These are phyloP conservation scores for Lachancea waltii DNA, from an alignment of 805 yeast species.

Conservation along the genomic window DNA sequence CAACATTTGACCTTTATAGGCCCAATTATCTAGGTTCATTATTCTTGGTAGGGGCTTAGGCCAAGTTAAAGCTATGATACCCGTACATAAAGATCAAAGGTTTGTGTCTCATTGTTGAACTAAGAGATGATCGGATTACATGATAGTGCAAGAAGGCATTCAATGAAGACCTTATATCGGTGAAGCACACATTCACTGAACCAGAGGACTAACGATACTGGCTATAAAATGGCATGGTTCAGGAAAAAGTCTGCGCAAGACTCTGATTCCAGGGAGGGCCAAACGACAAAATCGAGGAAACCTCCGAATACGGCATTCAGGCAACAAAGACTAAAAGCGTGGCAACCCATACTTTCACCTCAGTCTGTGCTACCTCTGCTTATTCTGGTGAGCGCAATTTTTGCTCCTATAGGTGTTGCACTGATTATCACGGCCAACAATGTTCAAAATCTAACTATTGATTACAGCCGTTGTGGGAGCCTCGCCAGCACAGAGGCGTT, in stretches of 20 bases:
- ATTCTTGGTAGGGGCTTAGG: too few relatives aligned
- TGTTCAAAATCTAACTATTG: constrained; percentile 67
- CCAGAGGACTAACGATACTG: neutral
- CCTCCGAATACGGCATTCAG: constrained; percentile 75
- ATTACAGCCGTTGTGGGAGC: constrained; percentile 64
- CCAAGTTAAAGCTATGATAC: too few relatives aligned
- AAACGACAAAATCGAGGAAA: constrained; percentile 38
- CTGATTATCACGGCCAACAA: constrained; percentile 69
- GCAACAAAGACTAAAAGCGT: constrained; percentile 58
- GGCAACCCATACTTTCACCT: constrained; percentile 88
- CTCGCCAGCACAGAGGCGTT: constrained; percentile 42
- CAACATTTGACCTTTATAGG: too few relatives aligned
- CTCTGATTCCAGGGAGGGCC: constrained; percentile 1
- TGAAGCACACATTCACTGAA: too few relatives aligned
- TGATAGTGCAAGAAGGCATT: too few relatives aligned
- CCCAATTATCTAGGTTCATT: too few relatives aligned
- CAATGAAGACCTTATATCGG: too few relatives aligned
- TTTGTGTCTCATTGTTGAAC: too few relatives aligned
- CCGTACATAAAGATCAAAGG: neutral
- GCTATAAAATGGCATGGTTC: constrained; percentile 4
- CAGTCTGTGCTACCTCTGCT: constrained; percentile 83
- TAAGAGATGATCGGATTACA: neutral
- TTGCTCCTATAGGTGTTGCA: constrained; percentile 89
- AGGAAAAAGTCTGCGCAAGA: constrained; percentile 1
- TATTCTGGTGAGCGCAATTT: constrained; percentile 64